Conservation (phyloP, 164 flowering plant genomes). For the Buxus sempervirens region DNA sequence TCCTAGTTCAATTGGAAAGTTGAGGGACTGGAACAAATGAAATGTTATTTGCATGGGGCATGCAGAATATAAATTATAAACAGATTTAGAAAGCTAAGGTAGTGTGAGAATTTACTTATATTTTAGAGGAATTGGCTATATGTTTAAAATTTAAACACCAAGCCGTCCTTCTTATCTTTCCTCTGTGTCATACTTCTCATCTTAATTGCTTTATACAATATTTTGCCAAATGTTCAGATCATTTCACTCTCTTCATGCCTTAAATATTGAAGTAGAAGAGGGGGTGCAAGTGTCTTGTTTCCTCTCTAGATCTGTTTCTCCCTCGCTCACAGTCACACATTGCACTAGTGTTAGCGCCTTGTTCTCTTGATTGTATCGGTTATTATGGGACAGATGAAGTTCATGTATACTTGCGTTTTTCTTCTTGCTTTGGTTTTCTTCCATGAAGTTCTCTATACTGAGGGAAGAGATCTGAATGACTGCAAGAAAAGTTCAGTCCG, state of each 20-base stretch:
- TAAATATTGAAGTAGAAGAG: slow-evolving; percentile 12
- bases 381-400: slow-evolving; percentile 17
- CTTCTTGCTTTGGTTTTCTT: slow-evolving; percentile 18
- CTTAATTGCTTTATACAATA: no score
- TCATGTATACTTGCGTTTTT: slow-evolving; percentile 8
- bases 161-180: slow-evolving; percentile 22
- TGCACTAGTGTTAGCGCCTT: no score
- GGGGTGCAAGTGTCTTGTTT: not conserved
- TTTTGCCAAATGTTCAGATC: no score
- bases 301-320: not conserved
- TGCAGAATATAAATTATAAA: not conserved
- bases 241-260: slow-evolving; percentile 14
- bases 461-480: slow-evolving; percentile 31
- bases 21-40: not conserved
- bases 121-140: slow-evolving; percentile 15
- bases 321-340: not conserved
- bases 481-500: slow-evolving; percentile 8
- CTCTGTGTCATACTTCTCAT: not conserved
- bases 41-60: slow-evolving; percentile 3
- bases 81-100: not conserved
- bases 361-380: not conserved
- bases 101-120: slow-evolving; percentile 1
- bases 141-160: slow-evolving; percentile 9
- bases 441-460: slow-evolving; percentile 13
- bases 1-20: not conserved